Base-by-base conservation (phyloP, 2,329 filamentous ascomycete genomes). In the Alternaria sp. region DNA sequence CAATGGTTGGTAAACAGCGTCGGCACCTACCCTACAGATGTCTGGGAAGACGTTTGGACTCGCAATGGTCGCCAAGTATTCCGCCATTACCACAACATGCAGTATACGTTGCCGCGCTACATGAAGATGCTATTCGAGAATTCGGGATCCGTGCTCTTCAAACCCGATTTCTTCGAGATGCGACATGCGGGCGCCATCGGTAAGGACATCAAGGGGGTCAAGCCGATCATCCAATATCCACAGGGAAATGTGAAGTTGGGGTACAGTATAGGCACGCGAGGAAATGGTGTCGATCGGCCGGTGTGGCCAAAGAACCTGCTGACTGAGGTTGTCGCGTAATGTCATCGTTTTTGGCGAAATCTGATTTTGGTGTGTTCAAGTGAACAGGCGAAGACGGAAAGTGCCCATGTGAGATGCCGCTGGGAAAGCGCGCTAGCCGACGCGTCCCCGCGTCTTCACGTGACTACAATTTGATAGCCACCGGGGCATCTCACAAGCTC, bases 11-110 rank as follows among this genome's bases (percentile, higher is more conserved):
- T 77, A 9, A 73, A 75, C 55, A 73, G 69, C 61, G 74, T 76
- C 11, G 76, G 76, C 2, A 66, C 63, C 1, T 78, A 82, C 68
- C 80, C 81, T 0, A 65, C 73, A 4, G 67, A 75, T 1, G 74
- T 87, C 12, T 87, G 86, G 86, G 66, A 83, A 12, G 79, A 83
- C 12, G 65, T 87, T 3, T 86, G 84, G 80, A 66, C 72, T 10
- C 76, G 81, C 12, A 81, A 87, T 63, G 83, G 82, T 4, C 75
- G 73, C 20, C 82, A 80, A 6, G 79, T 85, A 2, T 88, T 86
- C 76, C 81, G 85, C 11, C 83, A 87, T 69, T 83, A 84, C 69
- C 81, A 87, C 65, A 78, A 80, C 28, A 86, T 87, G 83, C 63
- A 61, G 1, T 79, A 83, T 50, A 75, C 72, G 2, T 59, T 85